Evolutionary conservation across 768 basidiomycete species (phyloP).

Genomic region (Dioszegia crocea): DNA sequence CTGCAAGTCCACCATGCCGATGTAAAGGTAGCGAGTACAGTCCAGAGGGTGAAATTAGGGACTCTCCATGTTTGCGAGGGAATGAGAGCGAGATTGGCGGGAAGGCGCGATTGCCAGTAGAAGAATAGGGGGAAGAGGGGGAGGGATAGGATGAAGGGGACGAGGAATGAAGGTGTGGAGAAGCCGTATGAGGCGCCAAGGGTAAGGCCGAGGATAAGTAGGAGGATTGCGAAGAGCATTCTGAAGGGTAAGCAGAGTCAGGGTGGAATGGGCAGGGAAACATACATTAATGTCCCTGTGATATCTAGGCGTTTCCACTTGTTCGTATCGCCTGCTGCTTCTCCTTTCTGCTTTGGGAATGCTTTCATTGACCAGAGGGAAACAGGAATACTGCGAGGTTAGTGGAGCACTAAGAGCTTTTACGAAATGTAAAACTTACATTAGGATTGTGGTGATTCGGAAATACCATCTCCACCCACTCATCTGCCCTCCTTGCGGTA

Average conservation of each 20-base stretch:
- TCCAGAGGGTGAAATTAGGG: constrained; percentile 34
- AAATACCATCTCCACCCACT: constrained; percentile 43
- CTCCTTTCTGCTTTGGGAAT: constrained; percentile 16
- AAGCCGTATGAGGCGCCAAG: constrained; percentile 40
- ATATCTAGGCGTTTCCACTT: constrained; percentile 25
- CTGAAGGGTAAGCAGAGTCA: not conserved
- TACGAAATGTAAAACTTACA: not conserved
- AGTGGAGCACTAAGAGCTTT: not conserved
- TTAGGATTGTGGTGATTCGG: constrained; percentile 1
- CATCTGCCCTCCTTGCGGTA: constrained; percentile 21
- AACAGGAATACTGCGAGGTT: constrained; percentile 3
- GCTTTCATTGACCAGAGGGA: constrained; percentile 14
- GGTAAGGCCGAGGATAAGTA: constrained; percentile 41
- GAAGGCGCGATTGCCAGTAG: constrained; percentile 23
- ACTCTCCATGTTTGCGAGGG: constrained; percentile 36
- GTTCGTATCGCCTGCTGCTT: not conserved
- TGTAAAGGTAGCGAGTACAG: constrained; percentile 26
- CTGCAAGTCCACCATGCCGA: constrained; percentile 27
- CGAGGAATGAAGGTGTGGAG: constrained; percentile 24
- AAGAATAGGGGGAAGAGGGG: constrained; percentile 32
- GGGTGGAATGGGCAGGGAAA: not conserved
- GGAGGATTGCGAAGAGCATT: constrained; percentile 29
- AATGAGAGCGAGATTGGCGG: constrained; percentile 21
- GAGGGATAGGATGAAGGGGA: constrained; percentile 30
- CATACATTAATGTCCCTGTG: constrained; percentile 6